These are phyloP conservation scores for Protomyces pachydermus DNA, from an alignment of 1,139 yeast genomes.

Conservation along the genomic window DNA sequence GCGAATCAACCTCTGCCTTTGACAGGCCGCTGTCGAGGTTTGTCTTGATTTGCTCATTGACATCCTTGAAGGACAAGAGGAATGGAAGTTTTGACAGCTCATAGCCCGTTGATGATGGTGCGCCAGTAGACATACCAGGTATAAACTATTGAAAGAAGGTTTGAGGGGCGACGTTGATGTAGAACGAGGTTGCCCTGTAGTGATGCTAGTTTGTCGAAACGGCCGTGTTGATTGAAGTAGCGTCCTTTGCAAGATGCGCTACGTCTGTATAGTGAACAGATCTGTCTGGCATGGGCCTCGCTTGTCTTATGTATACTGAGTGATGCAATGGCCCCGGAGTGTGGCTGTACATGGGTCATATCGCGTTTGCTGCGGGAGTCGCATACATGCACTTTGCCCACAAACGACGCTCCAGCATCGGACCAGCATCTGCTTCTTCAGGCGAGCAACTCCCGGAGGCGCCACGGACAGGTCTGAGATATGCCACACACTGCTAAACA, in stretches of 20 bases:
- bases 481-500: no score
- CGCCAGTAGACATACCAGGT: background rate
- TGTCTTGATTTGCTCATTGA: slow-evolving; percentile 3
- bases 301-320: no score
- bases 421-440: no score
- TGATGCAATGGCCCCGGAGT: no score
- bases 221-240: background rate
- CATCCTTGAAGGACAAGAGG: background rate
- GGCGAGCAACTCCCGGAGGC: no score
- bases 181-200: background rate
- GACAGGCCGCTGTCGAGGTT: slow-evolving; percentile 48
- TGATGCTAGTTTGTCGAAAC: background rate
- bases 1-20: slow-evolving; percentile 40
- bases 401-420: no score
- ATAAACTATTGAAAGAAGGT: background rate
- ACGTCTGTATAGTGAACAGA: background rate
- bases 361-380: no score
- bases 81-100: slow-evolving; percentile 5
- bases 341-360: no score
- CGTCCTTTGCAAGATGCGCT: background rate
- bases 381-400: no score
- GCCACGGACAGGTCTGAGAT: no score
- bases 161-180: background rate
- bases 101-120: background rate
- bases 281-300: no score